phyloP scores from a whole-genome alignment of 805 yeast genomes.

The Torulaspora quercuum region DNA sequence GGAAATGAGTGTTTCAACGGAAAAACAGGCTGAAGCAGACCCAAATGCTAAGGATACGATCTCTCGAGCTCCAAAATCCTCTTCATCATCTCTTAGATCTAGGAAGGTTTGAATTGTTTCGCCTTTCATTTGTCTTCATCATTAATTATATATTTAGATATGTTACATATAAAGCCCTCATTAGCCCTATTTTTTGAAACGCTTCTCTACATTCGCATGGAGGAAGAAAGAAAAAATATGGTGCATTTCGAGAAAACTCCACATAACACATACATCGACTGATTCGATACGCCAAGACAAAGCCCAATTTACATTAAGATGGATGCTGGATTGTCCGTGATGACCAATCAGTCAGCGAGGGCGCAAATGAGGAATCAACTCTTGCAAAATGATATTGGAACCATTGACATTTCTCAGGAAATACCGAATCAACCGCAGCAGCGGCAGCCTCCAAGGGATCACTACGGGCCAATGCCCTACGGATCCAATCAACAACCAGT shows the following conservation, averaged over 20 bases:
- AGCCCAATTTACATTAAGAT: no score
- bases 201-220: no score
- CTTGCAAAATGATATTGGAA: slow-evolving; percentile 41
- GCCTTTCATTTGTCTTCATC: no score
- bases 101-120: slow-evolving; percentile 8
- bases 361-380: slow-evolving; percentile 36
- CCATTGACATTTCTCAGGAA: slow-evolving; percentile 45
- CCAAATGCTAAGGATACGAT: slow-evolving; percentile 2
- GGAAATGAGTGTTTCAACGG: slow-evolving; percentile 31
- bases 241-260: no score
- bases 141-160: no score
- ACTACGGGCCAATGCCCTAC: background rate
- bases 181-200: no score
- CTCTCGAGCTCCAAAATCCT: slow-evolving; percentile 1
- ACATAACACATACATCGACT: background rate
- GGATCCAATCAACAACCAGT: slow-evolving; percentile 6
- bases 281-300: background rate
- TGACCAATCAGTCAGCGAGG: slow-evolving; percentile 13
- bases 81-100: slow-evolving; percentile 9
- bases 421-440: slow-evolving; percentile 30
- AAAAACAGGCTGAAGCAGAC: slow-evolving; percentile 17
- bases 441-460: slow-evolving; percentile 4
- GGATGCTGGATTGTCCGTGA: slow-evolving; percentile 38
- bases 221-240: no score
- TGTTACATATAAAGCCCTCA: no score